These are phyloP conservation scores for Hypomontagnella monticulosa DNA, from an alignment of 495 filamentous ascomycete species.

Conservation along the genomic window DNA sequence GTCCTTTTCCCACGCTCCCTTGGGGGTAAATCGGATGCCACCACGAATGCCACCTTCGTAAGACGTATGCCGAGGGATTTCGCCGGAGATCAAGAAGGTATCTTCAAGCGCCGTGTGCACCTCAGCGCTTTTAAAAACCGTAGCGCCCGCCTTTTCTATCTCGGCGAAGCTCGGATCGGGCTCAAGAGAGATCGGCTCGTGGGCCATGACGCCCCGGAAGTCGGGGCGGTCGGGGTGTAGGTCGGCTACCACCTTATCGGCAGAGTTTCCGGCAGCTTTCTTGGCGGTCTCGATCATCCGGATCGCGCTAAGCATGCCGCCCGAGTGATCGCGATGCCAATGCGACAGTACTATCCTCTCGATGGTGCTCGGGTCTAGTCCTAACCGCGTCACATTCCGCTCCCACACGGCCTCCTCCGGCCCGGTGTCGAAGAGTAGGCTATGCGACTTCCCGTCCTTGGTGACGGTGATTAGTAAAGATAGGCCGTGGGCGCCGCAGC, in stretches of 20 bases:
- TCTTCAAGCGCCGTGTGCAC: conserved; percentile 63
- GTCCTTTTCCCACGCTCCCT: conserved; percentile 63
- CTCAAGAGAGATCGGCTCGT: conserved; percentile 61
- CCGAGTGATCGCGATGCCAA: conserved; percentile 73
- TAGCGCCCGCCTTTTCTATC: conserved; percentile 58
- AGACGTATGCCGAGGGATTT: conserved; percentile 63
- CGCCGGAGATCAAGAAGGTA: conserved; percentile 66
- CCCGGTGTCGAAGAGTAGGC: conserved; percentile 69
- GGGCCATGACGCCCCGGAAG: conserved; percentile 60
- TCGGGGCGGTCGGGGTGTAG: conserved; percentile 66
- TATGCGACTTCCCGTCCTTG: conserved; percentile 59
- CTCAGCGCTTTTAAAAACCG: conserved; percentile 54
- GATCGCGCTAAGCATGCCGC: conserved; percentile 52
- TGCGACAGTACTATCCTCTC: conserved; percentile 58
- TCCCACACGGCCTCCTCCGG: conserved; percentile 68
- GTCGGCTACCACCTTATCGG: conserved; percentile 55
- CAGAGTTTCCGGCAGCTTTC: conserved; percentile 39
- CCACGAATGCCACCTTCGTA: conserved; percentile 64
- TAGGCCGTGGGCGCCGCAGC: conserved; percentile 68
- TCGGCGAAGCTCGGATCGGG: conserved; percentile 67
- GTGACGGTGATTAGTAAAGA: conserved; percentile 67
- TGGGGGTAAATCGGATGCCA: conserved; percentile 58
- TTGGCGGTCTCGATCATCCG: conserved; percentile 61
- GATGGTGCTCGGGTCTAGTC: conserved; percentile 53
- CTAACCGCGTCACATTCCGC: conserved; percentile 61